Percentiles rank a stretch among this genome's conserved stretches.
These are phyloP conservation scores for Leishmania amazonensis DNA, from an alignment of 208 protist genomes.

Conservation along the genomic window DNA sequence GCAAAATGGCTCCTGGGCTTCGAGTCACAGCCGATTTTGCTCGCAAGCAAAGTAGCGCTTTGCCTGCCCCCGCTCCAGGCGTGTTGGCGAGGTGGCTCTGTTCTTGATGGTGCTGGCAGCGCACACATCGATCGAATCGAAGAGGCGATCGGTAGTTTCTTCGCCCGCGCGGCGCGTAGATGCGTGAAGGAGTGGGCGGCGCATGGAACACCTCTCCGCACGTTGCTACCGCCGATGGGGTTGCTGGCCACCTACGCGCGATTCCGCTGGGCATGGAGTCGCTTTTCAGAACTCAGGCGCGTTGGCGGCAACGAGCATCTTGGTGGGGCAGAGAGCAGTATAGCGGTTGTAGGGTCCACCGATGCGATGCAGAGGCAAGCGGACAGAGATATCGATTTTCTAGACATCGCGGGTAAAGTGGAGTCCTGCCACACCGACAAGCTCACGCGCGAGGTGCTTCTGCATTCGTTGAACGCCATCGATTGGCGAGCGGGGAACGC, in stretches of 20 bases:
- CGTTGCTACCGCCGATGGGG: conserved; percentile 5
- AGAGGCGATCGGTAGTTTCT: neutral
- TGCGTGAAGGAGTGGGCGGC: conserved; percentile 5
- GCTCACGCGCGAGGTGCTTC: conserved; percentile 24
- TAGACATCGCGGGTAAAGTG: neutral
- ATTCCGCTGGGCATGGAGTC: conserved; percentile 10
- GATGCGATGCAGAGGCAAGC: neutral
- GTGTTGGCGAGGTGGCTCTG: neutral
- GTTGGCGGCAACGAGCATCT: neutral
- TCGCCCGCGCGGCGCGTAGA: neutral
- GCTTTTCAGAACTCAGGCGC: neutral
- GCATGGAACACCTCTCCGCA: conserved; percentile 3
- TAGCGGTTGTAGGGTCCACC: neutral
- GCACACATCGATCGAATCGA: neutral
- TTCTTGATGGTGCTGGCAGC: neutral
- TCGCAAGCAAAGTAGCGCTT: conserved; percentile 5
- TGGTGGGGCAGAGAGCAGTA: neutral
- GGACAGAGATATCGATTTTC: neutral
- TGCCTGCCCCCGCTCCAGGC: conserved; percentile 1
- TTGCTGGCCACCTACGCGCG: conserved; percentile 10
- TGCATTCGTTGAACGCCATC: conserved; percentile 18
- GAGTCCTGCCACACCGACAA: conserved; percentile 17
- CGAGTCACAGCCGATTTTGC: neutral
- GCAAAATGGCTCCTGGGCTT: neutral
- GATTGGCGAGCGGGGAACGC: conserved; percentile 24